Conservation (phyloP, 2,329 filamentous ascomycete species). For the Colletotrichum limetticola region DNA sequence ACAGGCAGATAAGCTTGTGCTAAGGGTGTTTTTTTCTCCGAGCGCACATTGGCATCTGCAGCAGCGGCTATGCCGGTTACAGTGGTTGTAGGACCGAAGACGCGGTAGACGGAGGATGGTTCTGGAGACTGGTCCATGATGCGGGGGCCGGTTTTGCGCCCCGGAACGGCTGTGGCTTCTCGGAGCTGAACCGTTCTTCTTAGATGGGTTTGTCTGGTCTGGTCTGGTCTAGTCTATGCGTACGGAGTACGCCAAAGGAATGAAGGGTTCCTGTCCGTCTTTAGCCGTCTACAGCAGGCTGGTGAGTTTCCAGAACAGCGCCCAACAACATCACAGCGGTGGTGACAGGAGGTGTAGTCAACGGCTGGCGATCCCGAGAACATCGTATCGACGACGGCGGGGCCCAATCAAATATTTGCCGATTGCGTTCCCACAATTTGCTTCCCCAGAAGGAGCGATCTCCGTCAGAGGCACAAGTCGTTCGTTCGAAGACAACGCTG, state of each 20-base stretch:
- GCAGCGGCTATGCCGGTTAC: conserved; percentile 22
- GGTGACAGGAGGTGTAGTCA: neutral
- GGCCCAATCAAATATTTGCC: conserved; percentile 30
- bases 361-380: conserved; percentile 11
- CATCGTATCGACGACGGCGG: conserved; percentile 8
- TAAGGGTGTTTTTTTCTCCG: conserved; percentile 15
- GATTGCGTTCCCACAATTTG: conserved; percentile 13
- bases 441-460: neutral
- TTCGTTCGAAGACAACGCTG: neutral
- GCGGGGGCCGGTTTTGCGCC: neutral
- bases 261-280: conserved; percentile 15
- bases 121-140: neutral
- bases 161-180: neutral
- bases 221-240: neutral
- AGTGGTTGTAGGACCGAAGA: conserved; percentile 8
- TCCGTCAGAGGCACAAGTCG: neutral
- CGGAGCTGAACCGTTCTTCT: neutral
- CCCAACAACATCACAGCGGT: conserved; percentile 10
- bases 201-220: neutral
- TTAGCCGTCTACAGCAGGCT: conserved; percentile 18
- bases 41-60: conserved; percentile 26
- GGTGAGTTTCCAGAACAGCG: conserved; percentile 17
- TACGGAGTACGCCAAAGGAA: neutral
- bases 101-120: neutral
- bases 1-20: conserved; percentile 18